Base-by-base conservation (phyloP, 306 rosid genomes). In the Cucumis hystrix region DNA sequence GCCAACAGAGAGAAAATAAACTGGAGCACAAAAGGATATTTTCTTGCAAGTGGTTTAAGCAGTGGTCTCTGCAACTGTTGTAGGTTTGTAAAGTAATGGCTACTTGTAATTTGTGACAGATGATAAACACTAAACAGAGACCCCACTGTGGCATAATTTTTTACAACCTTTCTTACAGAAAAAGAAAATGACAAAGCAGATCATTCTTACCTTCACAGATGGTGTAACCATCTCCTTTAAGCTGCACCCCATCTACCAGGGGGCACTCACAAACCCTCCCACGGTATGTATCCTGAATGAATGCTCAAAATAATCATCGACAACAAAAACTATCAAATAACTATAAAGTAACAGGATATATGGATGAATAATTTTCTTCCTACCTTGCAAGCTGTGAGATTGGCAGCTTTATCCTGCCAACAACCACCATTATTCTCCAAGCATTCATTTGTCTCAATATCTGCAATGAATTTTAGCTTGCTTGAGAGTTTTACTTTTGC, bases 201-300 rank as follows among this genome's bases (percentile, higher is more conserved):
- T 71, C 17, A 6, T 71, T 15, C 35, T n/a, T 81, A 95, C 99
- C 99, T 92, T 85, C 87, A 74, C 99, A 95, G 7, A 79, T 81
- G 47, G 90, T 92, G 82, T 95, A 95, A 83, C 99, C 99, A 84
- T 95, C 99, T 87, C 99, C 99, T 87, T 92, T 95, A 83, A 95
- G 92, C 83, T 92, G 97, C 87, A 95, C 97, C 76, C 99, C 99
- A 84, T 92, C 98, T 77, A 95, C 90, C 64, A 89, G 79, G 57
- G 99, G 99, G 84, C 99, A 95, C 80, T 91, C 93, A 51, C 99
- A 95, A 77, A 95, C 93, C 88, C 99, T 89, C 73, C 99, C 99
- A 41, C 99, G 97, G 80, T 92, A 95, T 15, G 99, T 95, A 83
- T 95, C 99, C 99, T 95, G 87, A 49, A 56, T 61, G 88, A 76